Evolutionary conservation across 2,329 filamentous ascomycete species (phyloP).

Genomic region (Colletotrichum cereale): DNA sequence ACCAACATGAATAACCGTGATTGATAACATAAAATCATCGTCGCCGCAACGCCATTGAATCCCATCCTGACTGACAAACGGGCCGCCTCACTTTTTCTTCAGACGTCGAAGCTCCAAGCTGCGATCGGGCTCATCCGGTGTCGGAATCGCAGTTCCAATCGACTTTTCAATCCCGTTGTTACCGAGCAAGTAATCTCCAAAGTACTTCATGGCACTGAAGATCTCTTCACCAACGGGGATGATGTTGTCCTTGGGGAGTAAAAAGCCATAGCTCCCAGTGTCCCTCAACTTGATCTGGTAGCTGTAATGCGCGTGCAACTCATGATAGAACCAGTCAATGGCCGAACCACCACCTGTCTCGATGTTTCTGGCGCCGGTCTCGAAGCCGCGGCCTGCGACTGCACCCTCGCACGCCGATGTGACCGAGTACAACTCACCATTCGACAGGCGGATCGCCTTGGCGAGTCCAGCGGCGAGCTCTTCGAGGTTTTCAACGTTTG

Average conservation of each 20-base stretch:
- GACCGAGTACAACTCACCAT: constrained; percentile 81
- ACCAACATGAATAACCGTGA: constrained; percentile 3
- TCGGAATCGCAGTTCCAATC: neutral
- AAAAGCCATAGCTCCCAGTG: constrained; percentile 92
- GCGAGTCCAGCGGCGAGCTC: constrained; percentile 90
- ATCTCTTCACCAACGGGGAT: constrained; percentile 91
- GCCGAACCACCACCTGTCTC: constrained; percentile 86
- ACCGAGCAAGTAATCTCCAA: constrained; percentile 82
- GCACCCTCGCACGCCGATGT: constrained; percentile 90
- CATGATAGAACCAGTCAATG: constrained; percentile 96
- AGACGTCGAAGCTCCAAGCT: constrained; percentile 49
- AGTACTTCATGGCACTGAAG: constrained; percentile 84
- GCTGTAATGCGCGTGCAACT: constrained; percentile 83
- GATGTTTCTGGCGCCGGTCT: constrained; percentile 57
- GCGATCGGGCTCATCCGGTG: constrained; percentile 9
- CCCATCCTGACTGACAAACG: neutral
- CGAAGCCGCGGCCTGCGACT: constrained; percentile 54
- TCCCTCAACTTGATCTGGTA: constrained; percentile 97
- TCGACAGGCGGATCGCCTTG: constrained; percentile 87
- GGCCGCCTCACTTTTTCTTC: constrained; percentile 44
- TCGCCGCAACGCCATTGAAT: constrained; percentile 23
- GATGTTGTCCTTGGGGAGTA: constrained; percentile 88
- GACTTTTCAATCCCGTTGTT: constrained; percentile 73
- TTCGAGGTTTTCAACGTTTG: constrained; percentile 90
- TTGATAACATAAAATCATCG: neutral